Evolutionary conservation across 139 green algal species (phyloP), one percentile per base, ranked within the genome.

Genomic region (Ettlia oleoabundans): DNA sequence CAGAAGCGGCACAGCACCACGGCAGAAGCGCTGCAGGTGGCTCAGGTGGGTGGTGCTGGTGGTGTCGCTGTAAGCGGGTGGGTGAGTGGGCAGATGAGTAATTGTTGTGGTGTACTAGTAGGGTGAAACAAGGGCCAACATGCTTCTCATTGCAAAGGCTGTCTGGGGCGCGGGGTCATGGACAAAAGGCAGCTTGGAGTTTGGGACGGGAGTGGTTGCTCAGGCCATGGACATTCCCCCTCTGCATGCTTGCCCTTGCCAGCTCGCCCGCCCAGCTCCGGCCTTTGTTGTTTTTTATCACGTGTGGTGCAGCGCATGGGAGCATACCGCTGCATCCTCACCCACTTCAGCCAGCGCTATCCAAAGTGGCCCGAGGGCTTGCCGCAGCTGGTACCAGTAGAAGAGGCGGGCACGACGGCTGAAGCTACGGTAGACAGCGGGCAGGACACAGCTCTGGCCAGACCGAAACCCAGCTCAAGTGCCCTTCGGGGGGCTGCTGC

Each of bases 1-100:
- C 66, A 35, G 43, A 96, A 96, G 88, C 84, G 87, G 32, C 94
- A 98, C 87, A 94, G 86, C 87, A 98, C 94, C 1, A 89, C 81
- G 0, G 71, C 87, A 0, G 93, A 96, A 80, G 94, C 94, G 47
- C 73, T 96, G 41, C 68, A 87, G 2, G 87, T 89, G 52, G 89
- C 86, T 13, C 40, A 76, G 67, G 80, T 84, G 38, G 76, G 85
- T 1, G 5, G 40, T n/a, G n/a, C n/a, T n/a, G n/a, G n/a, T n/a
- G n/a, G n/a, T n/a, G n/a, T n/a, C n/a, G n/a, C n/a, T n/a, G n/a
- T n/a, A n/a, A n/a, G n/a, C n/a, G n/a, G n/a, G n/a, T n/a, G n/a
- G n/a, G n/a, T n/a, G n/a, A n/a, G n/a, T n/a, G n/a, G n/a, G n/a
- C n/a, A n/a, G n/a, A n/a, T n/a, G n/a, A n/a, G n/a, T n/a, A n/a